These are phyloP conservation scores for Calonectria naviculata DNA, from an alignment of 2,329 filamentous ascomycete species.

Conservation along the genomic window DNA sequence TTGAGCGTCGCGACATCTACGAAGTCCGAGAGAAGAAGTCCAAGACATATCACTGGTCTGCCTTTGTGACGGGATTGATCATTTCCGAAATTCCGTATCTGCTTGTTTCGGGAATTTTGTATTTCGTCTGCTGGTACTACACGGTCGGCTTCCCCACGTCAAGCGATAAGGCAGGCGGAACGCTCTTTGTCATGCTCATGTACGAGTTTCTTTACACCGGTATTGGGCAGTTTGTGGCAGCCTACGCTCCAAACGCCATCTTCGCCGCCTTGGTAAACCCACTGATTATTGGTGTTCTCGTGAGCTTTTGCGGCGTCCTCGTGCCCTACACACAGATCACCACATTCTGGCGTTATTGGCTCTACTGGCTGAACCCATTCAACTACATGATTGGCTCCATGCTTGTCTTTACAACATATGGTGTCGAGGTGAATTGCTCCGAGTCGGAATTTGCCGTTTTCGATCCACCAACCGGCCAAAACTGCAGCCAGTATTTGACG, in stretches of 20 bases:
- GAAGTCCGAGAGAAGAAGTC: not conserved
- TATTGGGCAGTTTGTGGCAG: constrained; percentile 61
- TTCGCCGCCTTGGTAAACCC: constrained; percentile 70
- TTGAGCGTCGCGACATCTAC: not conserved
- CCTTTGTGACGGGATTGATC: not conserved
- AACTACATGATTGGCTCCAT: constrained; percentile 69
- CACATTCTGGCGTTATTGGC: constrained; percentile 75
- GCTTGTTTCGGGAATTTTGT: not conserved
- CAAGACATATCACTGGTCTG: not conserved
- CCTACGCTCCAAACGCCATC: constrained; percentile 69
- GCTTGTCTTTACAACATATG: constrained; percentile 58
- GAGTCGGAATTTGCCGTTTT: not conserved
- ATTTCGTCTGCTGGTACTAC: not conserved
- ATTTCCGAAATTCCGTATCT: not conserved
- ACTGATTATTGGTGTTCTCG: constrained; percentile 65
- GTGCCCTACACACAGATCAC: constrained; percentile 74
- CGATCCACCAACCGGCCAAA: not conserved
- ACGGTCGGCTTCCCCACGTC: not conserved
- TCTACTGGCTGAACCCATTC: constrained; percentile 72
- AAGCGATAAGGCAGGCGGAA: not conserved
- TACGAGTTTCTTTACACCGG: not conserved
- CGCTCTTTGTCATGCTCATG: not conserved
- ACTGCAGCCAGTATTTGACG: not conserved
- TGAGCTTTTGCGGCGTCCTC: constrained; percentile 80
- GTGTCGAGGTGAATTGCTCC: not conserved